phyloP scores from a whole-genome alignment of 2,329 filamentous ascomycete species.

The Harringtonia aguacate region DNA sequence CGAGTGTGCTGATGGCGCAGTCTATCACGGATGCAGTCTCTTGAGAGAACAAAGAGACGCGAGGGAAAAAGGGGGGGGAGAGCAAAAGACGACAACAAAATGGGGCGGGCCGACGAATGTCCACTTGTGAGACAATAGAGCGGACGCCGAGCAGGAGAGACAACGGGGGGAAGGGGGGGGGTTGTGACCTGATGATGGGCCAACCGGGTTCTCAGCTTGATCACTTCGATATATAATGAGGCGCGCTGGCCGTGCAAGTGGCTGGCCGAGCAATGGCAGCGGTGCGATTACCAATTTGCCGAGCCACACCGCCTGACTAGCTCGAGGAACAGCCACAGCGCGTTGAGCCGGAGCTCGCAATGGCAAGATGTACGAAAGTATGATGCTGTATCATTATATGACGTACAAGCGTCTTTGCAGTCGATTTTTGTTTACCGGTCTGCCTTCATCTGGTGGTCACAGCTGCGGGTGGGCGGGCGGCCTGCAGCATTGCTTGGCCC shows the following conservation, averaged over 20 bases:
- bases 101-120: not conserved
- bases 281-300: not conserved
- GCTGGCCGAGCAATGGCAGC: not conserved
- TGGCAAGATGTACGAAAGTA: too few relatives aligned
- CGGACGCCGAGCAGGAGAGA: not conserved
- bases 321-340: too few relatives aligned
- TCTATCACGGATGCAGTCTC: too few relatives aligned
- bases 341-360: too few relatives aligned
- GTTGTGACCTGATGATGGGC: not conserved
- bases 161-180: not conserved
- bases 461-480: too few relatives aligned
- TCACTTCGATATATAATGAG: not conserved
- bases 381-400: too few relatives aligned
- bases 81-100: not conserved
- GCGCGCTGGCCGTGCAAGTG: not conserved
- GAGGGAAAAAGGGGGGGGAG: not conserved
- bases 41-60: not conserved
- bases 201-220: conserved; percentile 3
- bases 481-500: too few relatives aligned
- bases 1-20: too few relatives aligned
- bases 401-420: not conserved
- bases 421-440: conserved; percentile 5
- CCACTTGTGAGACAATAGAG: not conserved
- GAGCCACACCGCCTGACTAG: not conserved
- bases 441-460: too few relatives aligned